Conservation (phyloP, 305 asterid species). For the Fraxinus ornus region DNA sequence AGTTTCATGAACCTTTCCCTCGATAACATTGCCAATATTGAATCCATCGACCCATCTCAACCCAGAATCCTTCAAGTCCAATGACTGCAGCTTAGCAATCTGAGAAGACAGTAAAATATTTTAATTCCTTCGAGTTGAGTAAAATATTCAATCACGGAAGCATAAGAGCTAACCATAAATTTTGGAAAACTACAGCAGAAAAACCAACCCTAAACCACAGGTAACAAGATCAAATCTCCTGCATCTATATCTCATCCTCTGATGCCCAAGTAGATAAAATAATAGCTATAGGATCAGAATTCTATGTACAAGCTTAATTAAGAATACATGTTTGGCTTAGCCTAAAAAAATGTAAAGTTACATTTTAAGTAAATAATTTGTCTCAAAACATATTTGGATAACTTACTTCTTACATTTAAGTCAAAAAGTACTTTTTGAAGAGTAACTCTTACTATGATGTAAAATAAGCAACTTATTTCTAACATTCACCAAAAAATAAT, state of each 20-base stretch:
- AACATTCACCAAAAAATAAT: neutral
- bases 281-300: neutral
- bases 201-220: neutral
- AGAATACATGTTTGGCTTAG: neutral
- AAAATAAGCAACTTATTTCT: neutral
- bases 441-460: neutral
- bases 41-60: slow-evolving; percentile 62
- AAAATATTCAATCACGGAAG: neutral
- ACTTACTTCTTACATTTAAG: neutral
- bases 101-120: slow-evolving; percentile 34
- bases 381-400: neutral
- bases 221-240: slow-evolving; percentile 1
- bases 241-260: neutral
- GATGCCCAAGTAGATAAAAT: neutral
- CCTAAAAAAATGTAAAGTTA: neutral
- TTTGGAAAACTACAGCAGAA: neutral
- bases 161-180: neutral
- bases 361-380: neutral
- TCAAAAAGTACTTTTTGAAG: neutral
- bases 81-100: slow-evolving; percentile 69
- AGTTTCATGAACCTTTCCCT: slow-evolving; percentile 73
- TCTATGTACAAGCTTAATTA: neutral
- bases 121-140: neutral
- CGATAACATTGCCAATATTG: slow-evolving; percentile 54
- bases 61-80: slow-evolving; percentile 47